Conservation (phyloP, 345 rosid genomes). For the Gynandropsis gynandra region DNA sequence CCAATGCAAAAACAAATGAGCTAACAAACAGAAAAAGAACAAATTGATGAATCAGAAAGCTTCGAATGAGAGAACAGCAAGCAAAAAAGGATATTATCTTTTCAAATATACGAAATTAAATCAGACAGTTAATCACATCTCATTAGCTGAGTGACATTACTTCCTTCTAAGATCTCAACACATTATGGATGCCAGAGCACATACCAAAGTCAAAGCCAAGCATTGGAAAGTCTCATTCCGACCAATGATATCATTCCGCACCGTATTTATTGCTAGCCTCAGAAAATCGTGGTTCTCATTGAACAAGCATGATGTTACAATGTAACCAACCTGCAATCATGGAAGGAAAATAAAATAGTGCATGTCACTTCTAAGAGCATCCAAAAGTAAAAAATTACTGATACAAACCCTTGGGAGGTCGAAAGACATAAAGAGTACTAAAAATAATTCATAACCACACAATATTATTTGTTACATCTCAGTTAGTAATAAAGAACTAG, state of each 20-base stretch:
- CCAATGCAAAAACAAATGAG: slow-evolving; percentile 46
- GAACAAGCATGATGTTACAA: slow-evolving; percentile 85
- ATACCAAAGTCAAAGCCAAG: slow-evolving; percentile 97
- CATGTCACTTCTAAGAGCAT: slow-evolving; percentile 1
- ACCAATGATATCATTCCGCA: slow-evolving; percentile 94
- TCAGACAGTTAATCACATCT: slow-evolving; percentile 12
- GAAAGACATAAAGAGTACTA: too few relatives aligned
- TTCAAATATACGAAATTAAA: not conserved
- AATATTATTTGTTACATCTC: not conserved
- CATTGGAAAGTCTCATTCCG: slow-evolving; percentile 99
- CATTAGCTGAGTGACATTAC: slow-evolving; percentile 13
- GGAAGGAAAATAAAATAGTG: slow-evolving; percentile 1
- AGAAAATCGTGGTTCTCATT: slow-evolving; percentile 97
- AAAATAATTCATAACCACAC: too few relatives aligned
- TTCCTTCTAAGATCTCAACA: slow-evolving; percentile 10
- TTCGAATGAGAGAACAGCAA: slow-evolving; percentile 1
- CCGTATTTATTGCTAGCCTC: slow-evolving; percentile 88
- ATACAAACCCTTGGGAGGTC: not conserved
- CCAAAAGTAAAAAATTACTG: not conserved
- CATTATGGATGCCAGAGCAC: slow-evolving; percentile 16
- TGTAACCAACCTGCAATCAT: slow-evolving; percentile 86
- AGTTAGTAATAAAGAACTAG: not conserved
- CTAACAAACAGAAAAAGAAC: not conserved
- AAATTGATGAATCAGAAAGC: not conserved
- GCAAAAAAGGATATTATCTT: slow-evolving; percentile 8